Evolutionary conservation across 805 yeast genomes (phyloP), one percentile per base, ranked within the genome.

Genomic region (Ogataea ramenticola): DNA sequence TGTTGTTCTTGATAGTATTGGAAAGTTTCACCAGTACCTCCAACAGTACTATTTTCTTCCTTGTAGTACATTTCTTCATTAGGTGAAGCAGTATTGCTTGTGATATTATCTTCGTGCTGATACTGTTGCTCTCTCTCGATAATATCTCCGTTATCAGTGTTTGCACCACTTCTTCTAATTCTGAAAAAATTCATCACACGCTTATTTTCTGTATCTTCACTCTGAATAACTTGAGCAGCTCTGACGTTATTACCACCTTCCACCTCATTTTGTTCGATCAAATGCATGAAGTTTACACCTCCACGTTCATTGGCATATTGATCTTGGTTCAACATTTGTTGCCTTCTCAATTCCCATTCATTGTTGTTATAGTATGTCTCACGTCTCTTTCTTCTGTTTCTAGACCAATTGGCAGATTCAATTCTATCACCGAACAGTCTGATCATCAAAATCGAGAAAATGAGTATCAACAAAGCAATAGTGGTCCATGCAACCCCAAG

Each of bases 401-500:
- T 34, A 9, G 38, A 19, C 48, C 50, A 39, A 3, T 11, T 27
- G 5, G 41, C 41, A 27, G 33, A 29, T 20, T 27, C 34, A 20
- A 39, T 39, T 19, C 35, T 29, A 3, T 39, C 34, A 14, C 26
- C 34, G 5, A 26, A 39, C 29, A 39, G 29, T 32, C 4, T 15
- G 14, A n/a, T 7, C 6, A 26, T 19, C 12, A 50, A 15, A 12
- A 46, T 46, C 12, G 43, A 42, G 8, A 52, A 30, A 10, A 31
- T 36, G 46, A 43, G 51, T 46, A 54, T 19, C 26, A 46, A 31
- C 16, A 46, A 46, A 24, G 50, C 57, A 10, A 71, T 71, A 6
- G 75, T 59, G 4, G 80, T 60, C 95, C 95, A 86, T 32, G 79
- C 62, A 46, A 82, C 74, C 14, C 79, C 87, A 58, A 83, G 68